A percentile compares a stretch with the other conserved stretches of the same genome.
phyloP scores from a whole-genome alignment of 352 stramenopile species.

The Pythium vanterpoolii region DNA sequence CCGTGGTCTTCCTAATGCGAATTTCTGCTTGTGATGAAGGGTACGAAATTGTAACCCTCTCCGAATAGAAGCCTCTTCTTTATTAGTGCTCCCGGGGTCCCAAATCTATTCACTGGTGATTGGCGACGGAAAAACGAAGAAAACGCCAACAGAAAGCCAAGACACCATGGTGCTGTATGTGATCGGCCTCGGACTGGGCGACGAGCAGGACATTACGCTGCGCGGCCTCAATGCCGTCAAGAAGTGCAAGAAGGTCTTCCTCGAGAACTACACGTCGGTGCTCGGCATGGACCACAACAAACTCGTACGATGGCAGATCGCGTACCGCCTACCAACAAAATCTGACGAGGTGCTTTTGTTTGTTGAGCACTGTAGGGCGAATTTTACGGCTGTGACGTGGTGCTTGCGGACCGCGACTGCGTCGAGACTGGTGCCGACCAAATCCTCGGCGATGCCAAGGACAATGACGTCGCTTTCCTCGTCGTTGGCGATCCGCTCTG shows the following conservation, averaged over 20 bases:
- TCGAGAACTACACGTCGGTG: constrained; percentile 98
- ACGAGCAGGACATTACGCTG: constrained; percentile 99
- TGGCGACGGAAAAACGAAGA: constrained; percentile 16
- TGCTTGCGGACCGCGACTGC: constrained; percentile 91
- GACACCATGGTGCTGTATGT: constrained; percentile 92
- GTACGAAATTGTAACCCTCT: background rate
- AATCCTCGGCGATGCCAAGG: constrained; percentile 91
- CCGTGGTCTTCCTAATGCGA: background rate
- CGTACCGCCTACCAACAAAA: too few species aligned
- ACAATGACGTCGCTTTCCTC: constrained; percentile 94
- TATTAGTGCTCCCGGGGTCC: background rate
- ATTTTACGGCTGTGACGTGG: constrained; percentile 93
- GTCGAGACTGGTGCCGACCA: constrained; percentile 96
- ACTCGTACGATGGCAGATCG: constrained; percentile 67
- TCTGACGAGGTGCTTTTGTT: background rate
- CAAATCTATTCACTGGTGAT: constrained; percentile 7
- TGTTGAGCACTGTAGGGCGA: constrained; percentile 5
- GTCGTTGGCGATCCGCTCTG: constrained; percentile 98
- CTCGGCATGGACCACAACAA: constrained; percentile 88
- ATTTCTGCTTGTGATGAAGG: background rate
- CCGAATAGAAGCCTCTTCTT: background rate
- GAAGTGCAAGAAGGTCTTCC: constrained; percentile 92
- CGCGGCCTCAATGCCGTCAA: constrained; percentile 95
- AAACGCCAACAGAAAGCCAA: background rate
- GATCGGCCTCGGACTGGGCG: constrained; percentile 95